Base-by-base conservation (phyloP, 805 yeast genomes). In the Yarrowia sp. region DNA sequence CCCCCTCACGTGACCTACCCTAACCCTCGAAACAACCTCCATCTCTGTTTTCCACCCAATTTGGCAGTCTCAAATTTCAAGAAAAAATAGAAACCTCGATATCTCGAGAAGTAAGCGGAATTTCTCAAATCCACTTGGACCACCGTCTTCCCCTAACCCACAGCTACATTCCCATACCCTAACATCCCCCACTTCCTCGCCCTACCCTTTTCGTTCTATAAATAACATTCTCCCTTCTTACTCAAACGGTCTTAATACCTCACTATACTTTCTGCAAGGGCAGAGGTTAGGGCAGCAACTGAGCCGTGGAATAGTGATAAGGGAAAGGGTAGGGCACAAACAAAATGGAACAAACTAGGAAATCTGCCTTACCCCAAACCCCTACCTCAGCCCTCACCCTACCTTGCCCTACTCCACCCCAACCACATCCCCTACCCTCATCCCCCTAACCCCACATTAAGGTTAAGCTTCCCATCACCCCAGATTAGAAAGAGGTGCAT, bases 401-500 rank as follows among this genome's bases (percentile, higher is more conserved):
- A 48, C 11, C 35, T 46, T 2, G 3, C n/a, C 50, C 35, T 7
- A 11, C 36, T 36, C 50, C 22, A 46, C 16, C 50, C 50, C 15
- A 3, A 9, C 16, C 35, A 36, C 10, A 16, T 2, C 35, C 35
- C 36, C 50, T 46, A 22, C 22, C 50, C 50, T 35, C n/a, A 3
- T 3, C 35, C 35, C 35, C 53, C 53, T 26, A 48, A 14, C 12
- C 36, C 22, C 12, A 11, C 32, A 5, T 5, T 10, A 12, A 14
- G 32, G 16, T 36, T 14, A n/a, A 16, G 32, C 35, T 36, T 16
- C 8, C 5, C 56, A 52, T 40, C 61, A 53, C 59, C 61, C 61
- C 61, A 55, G 61, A 55, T 55, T 40, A 55, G 72, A 71, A 49
- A 8, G 70, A 72, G 3, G 76, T 73, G 61, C 61, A 11, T 38